Conservation (phyloP, 148 eudicot species). For the Vaccinium myrtillus region DNA sequence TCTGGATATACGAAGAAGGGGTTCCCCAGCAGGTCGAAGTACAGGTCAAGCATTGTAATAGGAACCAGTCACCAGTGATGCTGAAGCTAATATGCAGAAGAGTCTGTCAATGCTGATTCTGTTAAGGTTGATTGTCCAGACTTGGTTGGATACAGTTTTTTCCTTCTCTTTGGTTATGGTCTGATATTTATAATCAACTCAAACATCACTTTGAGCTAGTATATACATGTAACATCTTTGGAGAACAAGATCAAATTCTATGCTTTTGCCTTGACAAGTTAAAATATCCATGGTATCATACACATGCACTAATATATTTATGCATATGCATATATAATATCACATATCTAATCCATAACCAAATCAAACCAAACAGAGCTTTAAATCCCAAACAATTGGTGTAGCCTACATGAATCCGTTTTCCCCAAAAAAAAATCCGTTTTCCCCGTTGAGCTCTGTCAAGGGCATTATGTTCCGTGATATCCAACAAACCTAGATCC, state of each 20-base stretch:
- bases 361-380: too few species aligned
- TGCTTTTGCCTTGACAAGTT: neutral
- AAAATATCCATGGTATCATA: neutral
- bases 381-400: too few species aligned
- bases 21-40: neutral
- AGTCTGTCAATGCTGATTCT: neutral
- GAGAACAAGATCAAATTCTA: too few species aligned
- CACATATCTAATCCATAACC: neutral
- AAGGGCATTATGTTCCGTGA: too few species aligned
- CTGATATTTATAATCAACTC: too few species aligned
- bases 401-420: too few species aligned
- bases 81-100: neutral
- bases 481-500: too few species aligned
- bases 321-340: neutral
- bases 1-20: neutral
- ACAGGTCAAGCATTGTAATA: neutral
- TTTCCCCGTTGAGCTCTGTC: too few species aligned
- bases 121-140: neutral
- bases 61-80: neutral
- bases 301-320: too few species aligned
- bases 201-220: too few species aligned
- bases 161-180: neutral
- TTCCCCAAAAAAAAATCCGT: too few species aligned
- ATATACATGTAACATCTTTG: too few species aligned
- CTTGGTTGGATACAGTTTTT: neutral